These are phyloP conservation scores for Berberis vulgaris DNA, from an alignment of 164 flowering plant genomes.

Conservation along the genomic window DNA sequence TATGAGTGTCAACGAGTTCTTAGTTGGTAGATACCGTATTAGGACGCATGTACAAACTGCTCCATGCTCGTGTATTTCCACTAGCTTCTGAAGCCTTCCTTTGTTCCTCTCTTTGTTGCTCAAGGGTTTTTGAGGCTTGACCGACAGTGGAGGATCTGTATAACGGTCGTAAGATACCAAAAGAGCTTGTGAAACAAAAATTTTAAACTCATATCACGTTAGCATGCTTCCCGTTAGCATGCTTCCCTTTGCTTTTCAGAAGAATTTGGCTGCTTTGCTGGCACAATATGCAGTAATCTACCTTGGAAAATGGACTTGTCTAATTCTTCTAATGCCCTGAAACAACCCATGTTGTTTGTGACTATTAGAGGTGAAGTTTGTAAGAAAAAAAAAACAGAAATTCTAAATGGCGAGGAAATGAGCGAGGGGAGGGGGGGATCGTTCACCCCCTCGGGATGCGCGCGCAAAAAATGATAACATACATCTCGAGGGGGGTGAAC, in stretches of 20 bases:
- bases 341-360: constrained; percentile 3
- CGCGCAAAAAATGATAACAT: too few species aligned
- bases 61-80: constrained; percentile 88
- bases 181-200: not conserved
- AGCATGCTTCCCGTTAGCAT: constrained; percentile 27
- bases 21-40: constrained; percentile 50
- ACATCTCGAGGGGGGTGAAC: too few species aligned
- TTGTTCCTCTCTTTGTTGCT: constrained; percentile 58
- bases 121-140: constrained; percentile 43
- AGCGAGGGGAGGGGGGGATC: too few species aligned
- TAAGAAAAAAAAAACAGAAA: not conserved
- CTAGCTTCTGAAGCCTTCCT: constrained; percentile 79
- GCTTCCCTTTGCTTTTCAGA: constrained; percentile 40
- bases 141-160: constrained; percentile 20
- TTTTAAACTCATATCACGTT: not conserved
- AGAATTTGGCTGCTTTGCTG: not conserved
- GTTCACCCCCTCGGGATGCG: too few species aligned
- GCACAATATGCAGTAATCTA: not conserved
- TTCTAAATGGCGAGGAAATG: too few species aligned
- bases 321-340: constrained; percentile 53
- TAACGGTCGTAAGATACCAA: not conserved
- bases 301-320: not conserved
- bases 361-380: not conserved
- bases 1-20: not conserved
- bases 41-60: constrained; percentile 74